Evolutionary conservation across 805 yeast species (phyloP), one percentile per base, ranked within the genome.

Genomic region (Metschnikowia lunata): DNA sequence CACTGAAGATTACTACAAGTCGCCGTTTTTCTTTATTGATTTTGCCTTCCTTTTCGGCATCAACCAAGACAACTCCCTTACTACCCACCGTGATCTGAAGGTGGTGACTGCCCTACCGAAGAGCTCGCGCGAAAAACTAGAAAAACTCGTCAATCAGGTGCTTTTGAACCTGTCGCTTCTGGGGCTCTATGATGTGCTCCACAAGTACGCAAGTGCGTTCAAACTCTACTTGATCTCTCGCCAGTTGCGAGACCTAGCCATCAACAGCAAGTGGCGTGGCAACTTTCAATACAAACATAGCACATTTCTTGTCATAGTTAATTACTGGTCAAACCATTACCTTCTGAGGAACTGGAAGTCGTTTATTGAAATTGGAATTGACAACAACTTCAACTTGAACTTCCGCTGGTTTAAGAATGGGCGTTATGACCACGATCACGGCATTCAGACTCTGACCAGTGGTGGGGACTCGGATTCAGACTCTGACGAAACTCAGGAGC

Each of bases 21-120:
- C 88, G 0, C 88, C 88, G 12, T 83, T 85, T 54, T 86, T 82
- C 58, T 73, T 88, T 47, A 85, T 91, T 15, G 91, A 87, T 59
- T 84, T 89, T 62, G 74, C 79, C 43, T 76, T 89, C 44, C 66
- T 76, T 18, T 83, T 85, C 55, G 72, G 76, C 8, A 68, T 74
- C 26, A 66, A 65, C 47, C 69, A 64, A 5, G 71, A 66, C 38
- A 62, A 64, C 1, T 45, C 58, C 9, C 52, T 66, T 34, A 65
- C 65, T 13, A 59, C 67, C 12, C 65, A 66, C 42, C 50, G 51
- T 23, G 56, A 59, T 42, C 50, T 57, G 37, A 56, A 60, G 13
- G 47, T 48, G 36, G 51, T 54, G 30, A 67, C 73, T 1, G 50
- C 39, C 35, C 52, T 70, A 14, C 74, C 75, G 7, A 49, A 49